These are phyloP conservation scores for Candida endomychidarum DNA, from an alignment of 805 yeast species.

Conservation along the genomic window DNA sequence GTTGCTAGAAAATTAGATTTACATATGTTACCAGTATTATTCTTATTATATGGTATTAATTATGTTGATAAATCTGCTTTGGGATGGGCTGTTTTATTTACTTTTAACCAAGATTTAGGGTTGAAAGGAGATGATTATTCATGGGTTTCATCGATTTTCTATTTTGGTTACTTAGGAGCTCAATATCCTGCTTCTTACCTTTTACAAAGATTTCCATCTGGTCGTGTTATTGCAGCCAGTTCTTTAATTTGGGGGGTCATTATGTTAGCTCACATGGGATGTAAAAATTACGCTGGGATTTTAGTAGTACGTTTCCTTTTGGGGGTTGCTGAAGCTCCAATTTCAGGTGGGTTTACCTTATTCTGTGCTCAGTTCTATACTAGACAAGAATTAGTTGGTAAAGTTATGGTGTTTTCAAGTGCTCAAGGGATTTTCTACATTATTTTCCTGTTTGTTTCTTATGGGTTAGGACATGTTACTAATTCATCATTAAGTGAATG, in stretches of 20 bases:
- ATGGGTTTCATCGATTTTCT: conserved; percentile 26
- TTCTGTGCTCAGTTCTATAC: conserved; percentile 34
- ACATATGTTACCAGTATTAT: conserved; percentile 23
- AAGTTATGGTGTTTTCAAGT: conserved; percentile 26
- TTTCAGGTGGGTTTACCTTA: conserved; percentile 33
- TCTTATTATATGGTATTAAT: conserved; percentile 25
- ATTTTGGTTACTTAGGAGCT: conserved; percentile 20
- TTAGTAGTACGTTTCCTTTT: conserved; percentile 32
- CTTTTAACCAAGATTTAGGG: conserved; percentile 9
- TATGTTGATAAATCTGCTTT: conserved; percentile 30
- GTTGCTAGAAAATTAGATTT: conserved; percentile 12
- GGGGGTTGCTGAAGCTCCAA: conserved; percentile 41
- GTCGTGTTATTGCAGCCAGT: conserved; percentile 16
- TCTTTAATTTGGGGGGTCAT: conserved; percentile 20
- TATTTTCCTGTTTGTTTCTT: conserved; percentile 19
- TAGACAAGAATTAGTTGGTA: conserved; percentile 29
- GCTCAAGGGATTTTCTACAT: conserved; percentile 26
- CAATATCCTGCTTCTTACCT: conserved; percentile 19
- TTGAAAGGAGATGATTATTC: conserved; percentile 18
- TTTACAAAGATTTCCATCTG: conserved; percentile 19
- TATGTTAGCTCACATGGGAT: conserved; percentile 26
- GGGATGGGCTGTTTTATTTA: conserved; percentile 26
- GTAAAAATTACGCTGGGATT: conserved; percentile 32
- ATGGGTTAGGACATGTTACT: conserved; percentile 26
- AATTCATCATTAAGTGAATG: conserved; percentile 24